phyloP scores from a whole-genome alignment of 495 filamentous ascomycete species.

The Glarea lozoyensis region DNA sequence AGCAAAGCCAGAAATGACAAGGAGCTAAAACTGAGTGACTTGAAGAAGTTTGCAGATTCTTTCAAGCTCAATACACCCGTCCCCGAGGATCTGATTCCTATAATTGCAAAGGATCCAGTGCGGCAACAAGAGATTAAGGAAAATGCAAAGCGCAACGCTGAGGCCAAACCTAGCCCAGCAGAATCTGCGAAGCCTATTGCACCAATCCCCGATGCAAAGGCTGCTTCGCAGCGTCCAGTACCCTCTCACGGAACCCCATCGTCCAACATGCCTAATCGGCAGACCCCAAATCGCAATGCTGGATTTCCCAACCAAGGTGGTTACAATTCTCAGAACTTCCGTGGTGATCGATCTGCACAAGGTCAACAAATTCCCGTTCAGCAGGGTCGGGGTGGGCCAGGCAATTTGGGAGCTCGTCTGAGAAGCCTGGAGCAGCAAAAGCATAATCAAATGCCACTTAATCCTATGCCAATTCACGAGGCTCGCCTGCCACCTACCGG shows the following conservation, averaged over 20 bases:
- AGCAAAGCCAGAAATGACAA: conserved; percentile 75
- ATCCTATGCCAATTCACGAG: conserved; percentile 24
- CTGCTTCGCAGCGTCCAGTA: conserved; percentile 20
- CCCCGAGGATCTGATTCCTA: conserved; percentile 83
- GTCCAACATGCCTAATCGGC: conserved; percentile 13
- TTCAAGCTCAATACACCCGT: conserved; percentile 93
- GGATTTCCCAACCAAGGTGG: conserved; percentile 10
- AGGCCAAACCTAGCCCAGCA: conserved; percentile 28
- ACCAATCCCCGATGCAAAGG: conserved; percentile 10
- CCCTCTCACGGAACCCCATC: conserved; percentile 16
- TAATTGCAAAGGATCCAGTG: conserved; percentile 86
- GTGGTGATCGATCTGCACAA: conserved; percentile 7
- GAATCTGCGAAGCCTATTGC: conserved; percentile 23
- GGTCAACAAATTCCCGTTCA: conserved; percentile 10
- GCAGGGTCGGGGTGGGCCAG: conserved; percentile 20
- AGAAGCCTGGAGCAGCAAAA: conserved; percentile 33
- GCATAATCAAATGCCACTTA: conserved; percentile 8
- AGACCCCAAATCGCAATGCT: conserved; percentile 12
- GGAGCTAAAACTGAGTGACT: conserved; percentile 80
- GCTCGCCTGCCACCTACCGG: conserved; percentile 43
- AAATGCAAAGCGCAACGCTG: conserved; percentile 62
- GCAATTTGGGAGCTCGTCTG: conserved; percentile 34
- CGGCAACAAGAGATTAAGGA: conserved; percentile 92
- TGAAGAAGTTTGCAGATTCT: conserved; percentile 87
- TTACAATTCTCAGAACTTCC: conserved; percentile 13